Conservation (phyloP, 1,284 basidiomycete genomes). For the Ceratobasidium sp. region DNA sequence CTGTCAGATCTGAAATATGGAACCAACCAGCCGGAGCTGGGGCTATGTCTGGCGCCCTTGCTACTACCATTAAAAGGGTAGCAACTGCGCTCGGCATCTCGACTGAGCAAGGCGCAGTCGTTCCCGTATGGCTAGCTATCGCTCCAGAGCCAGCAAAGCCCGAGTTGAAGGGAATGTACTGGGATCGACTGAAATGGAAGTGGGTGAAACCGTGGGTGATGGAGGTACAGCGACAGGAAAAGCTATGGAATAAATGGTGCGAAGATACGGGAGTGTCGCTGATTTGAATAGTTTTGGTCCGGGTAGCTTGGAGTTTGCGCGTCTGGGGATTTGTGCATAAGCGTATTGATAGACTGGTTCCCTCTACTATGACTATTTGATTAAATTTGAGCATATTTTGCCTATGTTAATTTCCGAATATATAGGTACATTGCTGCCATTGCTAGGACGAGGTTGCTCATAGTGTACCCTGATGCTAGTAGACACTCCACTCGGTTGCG, state of each 20-base stretch:
- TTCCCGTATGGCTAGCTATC: conserved; percentile 36
- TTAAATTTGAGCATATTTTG: too few relatives aligned
- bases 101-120: conserved; percentile 40
- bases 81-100: conserved; percentile 35
- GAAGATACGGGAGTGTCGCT: conserved; percentile 24
- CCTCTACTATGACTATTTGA: too few relatives aligned
- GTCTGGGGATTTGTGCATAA: too few relatives aligned
- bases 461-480: too few relatives aligned
- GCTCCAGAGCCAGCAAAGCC: conserved; percentile 16
- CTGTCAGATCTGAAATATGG: conserved; percentile 6
- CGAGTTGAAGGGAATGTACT: conserved; percentile 43
- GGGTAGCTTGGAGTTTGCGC: too few relatives aligned
- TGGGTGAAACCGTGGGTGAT: conserved; percentile 44
- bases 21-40: not conserved
- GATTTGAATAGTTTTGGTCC: too few relatives aligned
- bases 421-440: too few relatives aligned
- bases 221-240: conserved; percentile 25
- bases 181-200: conserved; percentile 46
- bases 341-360: too few relatives aligned
- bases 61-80: not conserved
- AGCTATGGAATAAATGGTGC: conserved; percentile 43
- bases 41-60: not conserved
- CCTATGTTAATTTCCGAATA: too few relatives aligned
- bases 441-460: too few relatives aligned
- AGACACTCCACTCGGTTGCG: too few relatives aligned